Conservation (phyloP, 2,329 filamentous ascomycete species). For the Aspergillus quadrilineatus region DNA sequence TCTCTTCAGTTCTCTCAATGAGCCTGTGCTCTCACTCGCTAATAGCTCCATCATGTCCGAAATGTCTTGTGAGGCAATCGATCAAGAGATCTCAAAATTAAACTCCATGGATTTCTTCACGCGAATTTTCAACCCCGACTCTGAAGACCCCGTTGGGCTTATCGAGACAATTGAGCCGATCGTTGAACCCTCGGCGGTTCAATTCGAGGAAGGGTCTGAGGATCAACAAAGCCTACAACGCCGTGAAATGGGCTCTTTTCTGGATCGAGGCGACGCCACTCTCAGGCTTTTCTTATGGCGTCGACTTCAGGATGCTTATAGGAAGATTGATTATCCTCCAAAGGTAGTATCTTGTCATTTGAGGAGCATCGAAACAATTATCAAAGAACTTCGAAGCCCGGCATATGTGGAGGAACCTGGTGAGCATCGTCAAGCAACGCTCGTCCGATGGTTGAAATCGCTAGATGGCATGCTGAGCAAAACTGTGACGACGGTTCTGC, state of each 20-base stretch:
- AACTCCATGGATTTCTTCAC: slow-evolving; percentile 97
- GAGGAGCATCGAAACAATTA: slow-evolving; percentile 79
- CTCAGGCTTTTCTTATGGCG: slow-evolving; percentile 87
- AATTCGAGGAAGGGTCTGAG: slow-evolving; percentile 24
- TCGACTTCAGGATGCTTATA: slow-evolving; percentile 84
- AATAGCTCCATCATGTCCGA: slow-evolving; percentile 91
- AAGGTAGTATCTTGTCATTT: slow-evolving; percentile 88
- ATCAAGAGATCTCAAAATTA: slow-evolving; percentile 85
- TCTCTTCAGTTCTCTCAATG: slow-evolving; percentile 50
- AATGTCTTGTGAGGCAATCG: slow-evolving; percentile 76
- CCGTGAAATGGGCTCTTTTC: slow-evolving; percentile 79
- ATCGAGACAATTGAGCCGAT: slow-evolving; percentile 94
- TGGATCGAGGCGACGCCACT: slow-evolving; percentile 77
- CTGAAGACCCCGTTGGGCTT: slow-evolving; percentile 74
- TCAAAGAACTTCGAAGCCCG: slow-evolving; percentile 65
- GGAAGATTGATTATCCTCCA: slow-evolving; percentile 76
- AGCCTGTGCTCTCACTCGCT: slow-evolving; percentile 59
- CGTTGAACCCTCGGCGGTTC: slow-evolving; percentile 62
- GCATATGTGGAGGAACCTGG: slow-evolving; percentile 56
- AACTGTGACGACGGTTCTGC: slow-evolving; percentile 66
- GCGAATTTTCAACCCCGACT: slow-evolving; percentile 80
- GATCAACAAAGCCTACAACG: slow-evolving; percentile 54
- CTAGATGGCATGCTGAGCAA: slow-evolving; percentile 74
- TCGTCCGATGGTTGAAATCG: slow-evolving; percentile 75
- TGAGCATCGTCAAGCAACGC: slow-evolving; percentile 65